Base-by-base conservation (phyloP, 257 asterid genomes). In the Rhazya stricta region DNA sequence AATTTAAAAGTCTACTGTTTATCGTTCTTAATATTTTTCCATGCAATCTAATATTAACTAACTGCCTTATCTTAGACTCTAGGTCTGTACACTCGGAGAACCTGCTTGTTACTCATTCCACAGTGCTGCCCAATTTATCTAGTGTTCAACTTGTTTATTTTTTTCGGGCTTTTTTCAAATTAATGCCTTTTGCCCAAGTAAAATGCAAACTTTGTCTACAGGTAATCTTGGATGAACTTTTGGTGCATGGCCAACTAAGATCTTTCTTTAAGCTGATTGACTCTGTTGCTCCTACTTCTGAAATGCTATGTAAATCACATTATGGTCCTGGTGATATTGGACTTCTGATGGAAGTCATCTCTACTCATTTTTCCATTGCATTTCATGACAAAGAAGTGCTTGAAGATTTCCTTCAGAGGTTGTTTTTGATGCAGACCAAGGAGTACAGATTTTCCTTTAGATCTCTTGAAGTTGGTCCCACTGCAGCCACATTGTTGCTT, bases 201-300 rank as follows among this genome's bases (percentile, higher is more conserved):
- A 79, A 16, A 43, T 60, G 75, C 43, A 69, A 60, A 58, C 62
- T 83, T 75, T 68, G 27, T 79, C 39, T 72, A 46, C 91, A 94
- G 97, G 91, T 90, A 46, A 78, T 89, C 74, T 77, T 90, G 76
- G 97, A 94, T 75, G 97, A 92, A 91, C 86, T 92, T 76, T 79
- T 82, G 79, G 87, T 83, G 42, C 86, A 88, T 82, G 78, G 81
- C 51, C 85, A 84, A 68, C 73, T 90, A 77, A 82, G 83, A 75
- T 80, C 83, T 21, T 85, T 73, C 79, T 79, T 89, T 65, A 77
- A 65, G 84, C 78, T 83, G 58, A 81, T 87, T 70, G 86, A 84
- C 68, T 77, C 86, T 74, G 77, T 72, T 77, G 83, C 86, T 71
- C 79, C 90, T 27, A 54, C 69, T 60, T 37, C 69, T 48, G 88